These are phyloP conservation scores for Caryopteris hybrid DNA, from an alignment of 305 asterid species.

Conservation along the genomic window DNA sequence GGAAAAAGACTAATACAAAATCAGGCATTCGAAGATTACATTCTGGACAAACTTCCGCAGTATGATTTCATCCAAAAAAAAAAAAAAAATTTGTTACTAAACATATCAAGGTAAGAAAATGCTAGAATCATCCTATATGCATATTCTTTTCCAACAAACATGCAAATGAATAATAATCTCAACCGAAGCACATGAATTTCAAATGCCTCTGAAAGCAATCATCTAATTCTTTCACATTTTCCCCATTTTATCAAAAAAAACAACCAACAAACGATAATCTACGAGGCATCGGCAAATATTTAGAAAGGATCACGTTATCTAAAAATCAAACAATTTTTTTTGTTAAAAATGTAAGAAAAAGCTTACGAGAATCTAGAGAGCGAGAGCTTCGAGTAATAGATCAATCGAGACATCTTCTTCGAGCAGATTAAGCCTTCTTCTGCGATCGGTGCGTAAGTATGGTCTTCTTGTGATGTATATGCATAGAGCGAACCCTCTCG, in stretches of 20 bases:
- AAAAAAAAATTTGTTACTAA: not conserved
- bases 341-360: not conserved
- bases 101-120: not conserved
- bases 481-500: not conserved
- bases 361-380: slow-evolving; percentile 44
- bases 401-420: slow-evolving; percentile 45
- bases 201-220: slow-evolving; percentile 2
- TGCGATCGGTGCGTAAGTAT: slow-evolving; percentile 7
- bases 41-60: not conserved
- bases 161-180: not conserved
- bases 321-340: not conserved
- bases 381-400: slow-evolving; percentile 36
- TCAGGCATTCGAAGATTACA: not conserved
- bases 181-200: not conserved
- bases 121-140: not conserved
- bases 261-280: not conserved
- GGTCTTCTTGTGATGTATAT: not conserved
- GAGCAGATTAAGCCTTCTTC: slow-evolving; percentile 1
- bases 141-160: not conserved
- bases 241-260: slow-evolving; percentile 11
- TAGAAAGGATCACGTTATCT: not conserved
- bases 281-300: not conserved
- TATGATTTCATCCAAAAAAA: not conserved
- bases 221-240: not conserved
- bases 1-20: not conserved